Evolutionary conservation across 345 rosid genomes (phyloP).

Genomic region (Lumnitzera racemosa): DNA sequence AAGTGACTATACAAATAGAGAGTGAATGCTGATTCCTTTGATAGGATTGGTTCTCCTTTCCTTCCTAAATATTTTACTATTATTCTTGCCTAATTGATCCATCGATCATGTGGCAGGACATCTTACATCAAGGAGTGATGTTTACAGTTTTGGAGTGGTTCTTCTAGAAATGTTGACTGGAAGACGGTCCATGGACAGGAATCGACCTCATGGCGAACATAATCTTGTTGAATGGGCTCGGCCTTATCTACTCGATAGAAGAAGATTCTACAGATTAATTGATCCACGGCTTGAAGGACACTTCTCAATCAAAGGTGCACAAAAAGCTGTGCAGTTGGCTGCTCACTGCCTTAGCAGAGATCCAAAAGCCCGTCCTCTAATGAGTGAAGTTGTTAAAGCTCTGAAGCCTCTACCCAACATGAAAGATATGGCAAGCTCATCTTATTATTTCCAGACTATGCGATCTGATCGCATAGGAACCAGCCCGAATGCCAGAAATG

Average conservation of each 20-base stretch:
- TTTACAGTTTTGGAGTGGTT: conserved; percentile 47
- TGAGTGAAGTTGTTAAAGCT: conserved; percentile 41
- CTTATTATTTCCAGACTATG: conserved; percentile 33
- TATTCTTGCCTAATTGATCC: neutral
- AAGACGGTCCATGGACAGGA: conserved; percentile 45
- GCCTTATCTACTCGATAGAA: conserved; percentile 36
- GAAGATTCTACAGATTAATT: conserved; percentile 29
- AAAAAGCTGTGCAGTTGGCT: conserved; percentile 42
- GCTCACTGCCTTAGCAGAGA: conserved; percentile 43
- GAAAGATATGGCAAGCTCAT: conserved; percentile 45
- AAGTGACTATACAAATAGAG: too few relatives aligned
- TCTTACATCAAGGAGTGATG: conserved; percentile 45
- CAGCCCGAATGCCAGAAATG: conserved; percentile 18
- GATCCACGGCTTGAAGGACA: conserved; percentile 46
- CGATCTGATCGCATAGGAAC: conserved; percentile 13
- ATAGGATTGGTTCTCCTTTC: too few relatives aligned
- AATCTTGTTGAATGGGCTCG: conserved; percentile 51
- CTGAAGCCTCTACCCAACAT: conserved; percentile 38
- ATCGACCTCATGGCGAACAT: conserved; percentile 37
- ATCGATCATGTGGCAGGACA: conserved; percentile 24
- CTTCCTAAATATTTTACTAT: conserved; percentile 1
- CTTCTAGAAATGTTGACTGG: conserved; percentile 43
- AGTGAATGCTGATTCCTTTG: too few relatives aligned
- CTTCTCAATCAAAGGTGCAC: conserved; percentile 41
- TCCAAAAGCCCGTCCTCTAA: conserved; percentile 41